A percentile compares a stretch with the other conserved stretches of the same genome.
phyloP scores from a whole-genome alignment of 2,329 filamentous ascomycete genomes.

The Botrytis tulipae region DNA sequence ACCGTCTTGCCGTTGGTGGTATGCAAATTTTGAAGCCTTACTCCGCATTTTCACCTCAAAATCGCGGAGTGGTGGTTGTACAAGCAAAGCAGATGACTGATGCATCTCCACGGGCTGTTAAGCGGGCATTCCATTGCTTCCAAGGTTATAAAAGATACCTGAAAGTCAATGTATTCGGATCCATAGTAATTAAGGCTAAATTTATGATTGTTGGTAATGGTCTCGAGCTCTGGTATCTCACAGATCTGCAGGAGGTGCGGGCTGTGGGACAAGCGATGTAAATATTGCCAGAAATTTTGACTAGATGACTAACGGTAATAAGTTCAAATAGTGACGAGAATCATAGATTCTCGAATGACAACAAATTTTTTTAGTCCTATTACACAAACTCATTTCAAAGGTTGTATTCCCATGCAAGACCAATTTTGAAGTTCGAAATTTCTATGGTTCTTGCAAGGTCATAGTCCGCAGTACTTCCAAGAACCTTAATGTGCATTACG shows the following conservation, averaged over 20 bases:
- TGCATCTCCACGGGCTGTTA: background rate
- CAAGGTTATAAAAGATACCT: too few species aligned
- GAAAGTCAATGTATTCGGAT: accelerated
- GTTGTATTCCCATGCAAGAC: background rate
- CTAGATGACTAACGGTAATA: background rate
- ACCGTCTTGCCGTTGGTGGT: background rate
- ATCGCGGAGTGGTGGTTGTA: background rate
- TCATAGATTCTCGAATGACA: background rate
- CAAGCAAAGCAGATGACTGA: background rate
- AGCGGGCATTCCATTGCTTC: too few species aligned
- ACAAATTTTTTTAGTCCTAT: background rate
- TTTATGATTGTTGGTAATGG: background rate
- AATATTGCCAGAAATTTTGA: background rate
- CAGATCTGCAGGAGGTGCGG: background rate
- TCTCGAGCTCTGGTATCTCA: background rate
- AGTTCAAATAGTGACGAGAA: too few species aligned
- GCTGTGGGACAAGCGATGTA: background rate
- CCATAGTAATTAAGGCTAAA: background rate
- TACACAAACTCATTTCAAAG: accelerated
- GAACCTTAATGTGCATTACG: accelerated
- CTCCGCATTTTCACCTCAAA: background rate
- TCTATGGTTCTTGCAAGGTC: accelerated
- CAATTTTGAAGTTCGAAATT: background rate
- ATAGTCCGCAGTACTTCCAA: background rate
- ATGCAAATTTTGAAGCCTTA: too few species aligned